Evolutionary conservation across 2,329 filamentous ascomycete species (phyloP), one percentile per base, ranked within the genome.

Genomic region (Cladophialophora yegresii): DNA sequence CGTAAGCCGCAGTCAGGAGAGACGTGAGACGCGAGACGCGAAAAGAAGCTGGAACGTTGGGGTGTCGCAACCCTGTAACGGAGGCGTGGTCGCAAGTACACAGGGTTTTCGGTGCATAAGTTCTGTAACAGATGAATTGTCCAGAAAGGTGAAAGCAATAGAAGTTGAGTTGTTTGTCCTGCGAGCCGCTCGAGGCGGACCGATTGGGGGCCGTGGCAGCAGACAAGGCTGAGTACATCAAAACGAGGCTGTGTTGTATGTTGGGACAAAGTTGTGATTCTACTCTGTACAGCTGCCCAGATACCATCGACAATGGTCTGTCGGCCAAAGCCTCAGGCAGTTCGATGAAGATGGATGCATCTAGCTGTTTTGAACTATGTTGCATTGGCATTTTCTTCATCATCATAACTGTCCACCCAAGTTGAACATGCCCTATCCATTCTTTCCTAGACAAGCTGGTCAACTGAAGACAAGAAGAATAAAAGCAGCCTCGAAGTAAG

Each of bases 1-100:
- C 32, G 64, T 66, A 59, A 64, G 64, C 51, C 45, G 53, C 45
- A 58, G 50, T 54, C 64, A 58, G 61, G 64, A 54, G 58, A 54
- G 26, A 43, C n/a, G 36, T n/a, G 51, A 54, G 51, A 30, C 26
- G 36, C n/a, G 51, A 54, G 51, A 30, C 26, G 7, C 47, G 47
- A 9, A 16, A 8, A 8, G 13, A 20, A 43, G 36, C 36, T 43
- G 36, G 36, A 7, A 43, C 13, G 36, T 43, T 16, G 16, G 5
- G 0, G 36, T 50, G 7, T 50, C 47, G 47, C 23, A 28, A 22
- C n/a, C 13, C 36, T 43, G 2, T n/a, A 16, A 20, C 47, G 47
- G 47, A 26, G 8, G 13, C 47, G 20, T 50, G 6, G 47, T 26
- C 47, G 9, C 22, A 50, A 50, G 47, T n/a, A 8, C 36, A 6